Evolutionary conservation across 768 basidiomycete genomes (phyloP).

Genomic region (Trametes villosa): DNA sequence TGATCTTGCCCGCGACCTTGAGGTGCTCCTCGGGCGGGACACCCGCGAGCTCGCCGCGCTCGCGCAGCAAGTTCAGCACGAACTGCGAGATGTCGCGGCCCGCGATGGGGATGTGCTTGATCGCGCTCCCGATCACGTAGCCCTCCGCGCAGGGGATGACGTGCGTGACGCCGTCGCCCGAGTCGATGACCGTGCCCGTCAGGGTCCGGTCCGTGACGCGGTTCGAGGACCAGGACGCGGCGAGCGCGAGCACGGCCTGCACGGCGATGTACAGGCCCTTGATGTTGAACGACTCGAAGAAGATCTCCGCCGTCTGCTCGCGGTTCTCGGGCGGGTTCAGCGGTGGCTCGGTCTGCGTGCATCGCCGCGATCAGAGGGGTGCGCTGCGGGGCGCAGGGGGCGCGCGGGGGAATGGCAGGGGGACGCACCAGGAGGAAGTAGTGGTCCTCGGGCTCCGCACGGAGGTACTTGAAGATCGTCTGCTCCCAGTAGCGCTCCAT

Average conservation of each 20-base stretch:
- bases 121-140: slow-evolving; percentile 97
- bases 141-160: slow-evolving; percentile 97
- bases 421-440: slow-evolving; percentile 90
- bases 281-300: slow-evolving; percentile 99
- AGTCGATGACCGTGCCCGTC: slow-evolving; percentile 98
- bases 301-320: slow-evolving; percentile 99
- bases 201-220: slow-evolving; percentile 88
- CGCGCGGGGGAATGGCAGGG: background rate
- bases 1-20: slow-evolving; percentile 89
- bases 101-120: slow-evolving; percentile 98
- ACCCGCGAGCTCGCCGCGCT: slow-evolving; percentile 88
- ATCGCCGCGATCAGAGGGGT: slow-evolving; percentile 3
- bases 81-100: slow-evolving; percentile 97
- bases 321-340: slow-evolving; percentile 98
- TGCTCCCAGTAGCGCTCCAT: slow-evolving; percentile 99
- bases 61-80: slow-evolving; percentile 93
- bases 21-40: slow-evolving; percentile 97
- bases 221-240: slow-evolving; percentile 95
- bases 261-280: slow-evolving; percentile 98
- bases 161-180: slow-evolving; percentile 98
- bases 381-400: background rate
- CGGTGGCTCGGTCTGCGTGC: slow-evolving; percentile 91
- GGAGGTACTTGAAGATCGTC: slow-evolving; percentile 98
- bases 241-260: slow-evolving; percentile 96
- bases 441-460: slow-evolving; percentile 98